A percentile compares a stretch with the other conserved stretches of the same genome.
These are phyloP conservation scores for Leccinum truebloodii DNA, from an alignment of 768 basidiomycete genomes.

Conservation along the genomic window DNA sequence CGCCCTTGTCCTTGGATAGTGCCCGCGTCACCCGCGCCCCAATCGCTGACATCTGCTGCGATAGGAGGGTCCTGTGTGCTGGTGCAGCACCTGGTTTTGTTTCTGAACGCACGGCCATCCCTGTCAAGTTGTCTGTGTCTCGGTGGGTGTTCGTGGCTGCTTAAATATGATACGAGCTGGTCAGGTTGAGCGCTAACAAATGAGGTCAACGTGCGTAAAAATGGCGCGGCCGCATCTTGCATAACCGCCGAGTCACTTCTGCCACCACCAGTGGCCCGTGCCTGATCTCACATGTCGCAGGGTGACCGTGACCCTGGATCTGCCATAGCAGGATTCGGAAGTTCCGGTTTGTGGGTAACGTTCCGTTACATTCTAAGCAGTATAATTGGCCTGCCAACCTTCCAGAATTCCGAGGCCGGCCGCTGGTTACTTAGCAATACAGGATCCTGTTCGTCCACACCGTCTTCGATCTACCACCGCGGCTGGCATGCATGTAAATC, in stretches of 20 bases:
- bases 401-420: not conserved
- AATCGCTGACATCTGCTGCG: constrained; percentile 22
- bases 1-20: constrained; percentile 14
- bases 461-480: not conserved
- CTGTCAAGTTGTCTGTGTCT: not conserved
- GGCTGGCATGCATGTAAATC: not conserved
- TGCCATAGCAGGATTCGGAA: not conserved
- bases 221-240: constrained; percentile 8
- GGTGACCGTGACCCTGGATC: not conserved
- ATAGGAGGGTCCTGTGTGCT: constrained; percentile 12
- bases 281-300: constrained; percentile 5
- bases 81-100: constrained; percentile 5
- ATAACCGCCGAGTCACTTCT: constrained; percentile 2
- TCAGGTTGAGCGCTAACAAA: constrained; percentile 3
- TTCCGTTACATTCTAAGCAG: not conserved
- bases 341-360: not conserved
- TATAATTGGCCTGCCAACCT: not conserved
- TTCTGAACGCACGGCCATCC: constrained; percentile 11
- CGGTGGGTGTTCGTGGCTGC: not conserved
- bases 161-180: constrained; percentile 12
- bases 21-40: constrained; percentile 18
- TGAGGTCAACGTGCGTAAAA: constrained; percentile 17
- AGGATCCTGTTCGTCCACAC: not conserved
- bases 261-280: not conserved
- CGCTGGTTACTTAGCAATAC: not conserved